These are phyloP conservation scores for Lyophyllum shimeji DNA, from an alignment of 768 basidiomycete species.

Conservation along the genomic window DNA sequence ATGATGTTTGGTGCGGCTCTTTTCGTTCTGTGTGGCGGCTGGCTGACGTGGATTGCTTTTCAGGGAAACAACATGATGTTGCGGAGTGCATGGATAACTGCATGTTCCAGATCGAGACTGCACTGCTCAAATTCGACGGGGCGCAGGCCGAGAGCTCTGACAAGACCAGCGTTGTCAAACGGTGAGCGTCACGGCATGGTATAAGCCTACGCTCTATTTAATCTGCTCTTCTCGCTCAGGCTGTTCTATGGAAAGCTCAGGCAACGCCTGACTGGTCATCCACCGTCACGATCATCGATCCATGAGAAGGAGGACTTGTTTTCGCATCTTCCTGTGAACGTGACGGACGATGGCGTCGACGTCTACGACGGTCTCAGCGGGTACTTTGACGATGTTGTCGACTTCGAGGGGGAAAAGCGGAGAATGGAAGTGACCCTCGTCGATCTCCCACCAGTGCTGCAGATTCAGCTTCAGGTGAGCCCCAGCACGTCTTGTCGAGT, in stretches of 20 bases:
- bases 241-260: conserved; percentile 88
- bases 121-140: conserved; percentile 72
- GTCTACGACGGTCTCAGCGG: conserved; percentile 91
- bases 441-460: conserved; percentile 85
- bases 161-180: conserved; percentile 78
- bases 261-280: conserved; percentile 44
- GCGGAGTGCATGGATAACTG: conserved; percentile 99
- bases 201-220: background rate
- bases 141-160: conserved; percentile 45
- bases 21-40: background rate
- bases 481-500: background rate
- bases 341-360: conserved; percentile 85
- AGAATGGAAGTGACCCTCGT: conserved; percentile 86
- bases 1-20: conserved; percentile 84
- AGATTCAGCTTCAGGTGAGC: conserved; percentile 92
- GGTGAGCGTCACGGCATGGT: conserved; percentile 39
- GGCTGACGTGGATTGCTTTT: conserved; percentile 4
- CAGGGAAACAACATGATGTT: conserved; percentile 96
- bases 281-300: conserved; percentile 50
- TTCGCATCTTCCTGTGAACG: conserved; percentile 92
- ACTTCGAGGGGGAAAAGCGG: conserved; percentile 84
- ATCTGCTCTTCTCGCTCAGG: conserved; percentile 23
- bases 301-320: conserved; percentile 92
- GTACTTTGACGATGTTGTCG: conserved; percentile 88
- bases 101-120: conserved; percentile 97